phyloP scores from a whole-genome alignment of 2,329 filamentous ascomycete genomes.

The Raffaelea ambrosiae region DNA sequence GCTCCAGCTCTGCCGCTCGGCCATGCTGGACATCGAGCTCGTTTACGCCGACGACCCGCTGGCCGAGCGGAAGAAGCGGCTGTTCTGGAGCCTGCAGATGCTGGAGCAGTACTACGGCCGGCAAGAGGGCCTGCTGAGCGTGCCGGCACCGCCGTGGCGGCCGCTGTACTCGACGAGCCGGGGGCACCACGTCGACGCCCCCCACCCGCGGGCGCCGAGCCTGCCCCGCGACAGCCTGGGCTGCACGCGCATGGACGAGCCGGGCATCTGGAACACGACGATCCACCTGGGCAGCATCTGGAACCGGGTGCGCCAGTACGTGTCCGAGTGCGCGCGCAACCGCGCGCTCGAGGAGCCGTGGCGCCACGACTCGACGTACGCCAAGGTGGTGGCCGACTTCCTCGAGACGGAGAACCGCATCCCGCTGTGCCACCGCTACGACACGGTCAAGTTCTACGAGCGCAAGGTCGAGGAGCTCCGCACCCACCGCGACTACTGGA shows the following conservation, averaged over 20 bases:
- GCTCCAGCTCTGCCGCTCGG: neutral
- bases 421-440: slow-evolving; percentile 42
- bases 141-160: neutral
- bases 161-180: neutral
- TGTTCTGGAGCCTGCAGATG: neutral
- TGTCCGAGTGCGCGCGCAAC: neutral
- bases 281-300: neutral
- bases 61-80: neutral
- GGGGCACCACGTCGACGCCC: neutral
- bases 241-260: neutral
- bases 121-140: neutral
- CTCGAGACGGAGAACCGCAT: slow-evolving; percentile 18
- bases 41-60: neutral
- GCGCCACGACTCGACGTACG: neutral
- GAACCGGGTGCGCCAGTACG: neutral
- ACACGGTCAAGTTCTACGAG: slow-evolving; percentile 43
- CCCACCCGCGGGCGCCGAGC: neutral
- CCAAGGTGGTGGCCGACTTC: neutral
- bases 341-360: neutral
- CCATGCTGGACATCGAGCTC: neutral
- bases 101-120: neutral
- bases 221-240: neutral
- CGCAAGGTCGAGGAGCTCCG: slow-evolving; percentile 36
- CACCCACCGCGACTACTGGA: slow-evolving; percentile 38
- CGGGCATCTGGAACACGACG: neutral